phyloP scores from a whole-genome alignment of 345 rosid species.

The Lumnitzera littorea region DNA sequence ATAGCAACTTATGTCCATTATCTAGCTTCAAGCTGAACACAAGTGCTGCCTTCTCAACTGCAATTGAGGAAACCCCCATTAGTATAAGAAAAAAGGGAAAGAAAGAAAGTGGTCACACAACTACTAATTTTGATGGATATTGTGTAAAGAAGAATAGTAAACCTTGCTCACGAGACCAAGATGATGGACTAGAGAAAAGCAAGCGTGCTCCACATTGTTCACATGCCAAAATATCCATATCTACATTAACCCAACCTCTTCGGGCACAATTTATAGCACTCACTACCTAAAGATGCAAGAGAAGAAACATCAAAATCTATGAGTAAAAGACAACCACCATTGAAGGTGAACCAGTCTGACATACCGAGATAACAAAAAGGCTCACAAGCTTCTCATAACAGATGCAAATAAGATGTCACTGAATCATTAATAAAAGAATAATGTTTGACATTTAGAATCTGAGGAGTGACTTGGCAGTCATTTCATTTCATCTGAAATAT shows the following conservation, averaged over 20 bases:
- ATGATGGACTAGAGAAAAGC: constrained; percentile 69
- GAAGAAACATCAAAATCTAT: constrained; percentile 3
- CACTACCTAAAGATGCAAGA: constrained; percentile 45
- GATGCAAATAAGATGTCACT: no score
- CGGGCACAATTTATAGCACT: constrained; percentile 87
- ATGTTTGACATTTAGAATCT: no score
- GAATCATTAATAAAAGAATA: no score
- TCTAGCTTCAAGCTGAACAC: constrained; percentile 92
- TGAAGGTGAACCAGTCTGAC: neutral
- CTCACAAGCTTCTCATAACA: no score
- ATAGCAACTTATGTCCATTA: constrained; percentile 66
- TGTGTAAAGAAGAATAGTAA: constrained; percentile 14
- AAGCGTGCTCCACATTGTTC: constrained; percentile 89
- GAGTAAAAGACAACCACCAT: neutral
- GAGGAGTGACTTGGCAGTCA: no score
- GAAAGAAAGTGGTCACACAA: neutral
- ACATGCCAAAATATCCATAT: constrained; percentile 70
- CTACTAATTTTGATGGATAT: neutral
- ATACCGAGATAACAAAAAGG: no score
- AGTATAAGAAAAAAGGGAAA: constrained; percentile 10
- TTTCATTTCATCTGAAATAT: no score
- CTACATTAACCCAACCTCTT: constrained; percentile 91
- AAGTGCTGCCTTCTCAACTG: constrained; percentile 87
- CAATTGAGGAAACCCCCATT: constrained; percentile 9
- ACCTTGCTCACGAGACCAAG: constrained; percentile 90